Evolutionary conservation across 768 basidiomycete species (phyloP), one percentile per base, ranked within the genome.

Genomic region (Cyclocybe cylindracea): DNA sequence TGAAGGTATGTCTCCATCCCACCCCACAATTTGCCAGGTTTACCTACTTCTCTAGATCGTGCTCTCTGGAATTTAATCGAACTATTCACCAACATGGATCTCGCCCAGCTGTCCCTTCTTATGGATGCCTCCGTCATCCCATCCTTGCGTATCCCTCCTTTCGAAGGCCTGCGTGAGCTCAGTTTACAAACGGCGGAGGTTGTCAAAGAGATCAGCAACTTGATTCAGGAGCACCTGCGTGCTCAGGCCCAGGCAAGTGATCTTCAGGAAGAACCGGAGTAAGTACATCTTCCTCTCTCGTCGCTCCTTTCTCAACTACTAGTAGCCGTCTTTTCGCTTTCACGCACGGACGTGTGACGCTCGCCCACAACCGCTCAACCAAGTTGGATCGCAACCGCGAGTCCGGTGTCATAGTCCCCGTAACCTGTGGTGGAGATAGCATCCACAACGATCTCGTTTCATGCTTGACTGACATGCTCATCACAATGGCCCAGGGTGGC

Each of bases 31-130:
- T 5, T 36, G 32, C 16, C 9, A 47, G 34, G 18, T 51, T 52
- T 3, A 37, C 48, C 19, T 33, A 32, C 37, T 32, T 13, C 1
- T 14, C 3, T 55, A 85, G 85, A 75, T 8, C 67, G 70, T 32
- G 67, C 76, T 4, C 66, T 87, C 46, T 83, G 79, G 77, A 74
- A 76, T 24, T 65, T 89, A 39, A 71, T 86, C 40, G 87, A 89
- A 63, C 73, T 86, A 39, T 88, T 85, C 62, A 78, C 81, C 2
- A 80, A 87, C 57, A 78, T 91, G 73, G 88, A 91, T 56, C 70
- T 87, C 9, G 86, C 82, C 5, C 72, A 78, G 10, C 61, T 89
- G 24, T 24, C 9, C 75, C 78, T 33, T 24, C 24, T 24, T 5
- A 24, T 24, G 24, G 24, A 24, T 24, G 24, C 32, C 79, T 83